phyloP scores from a whole-genome alignment of 129 eudicot genomes.

The Helianthus tuberosus region DNA sequence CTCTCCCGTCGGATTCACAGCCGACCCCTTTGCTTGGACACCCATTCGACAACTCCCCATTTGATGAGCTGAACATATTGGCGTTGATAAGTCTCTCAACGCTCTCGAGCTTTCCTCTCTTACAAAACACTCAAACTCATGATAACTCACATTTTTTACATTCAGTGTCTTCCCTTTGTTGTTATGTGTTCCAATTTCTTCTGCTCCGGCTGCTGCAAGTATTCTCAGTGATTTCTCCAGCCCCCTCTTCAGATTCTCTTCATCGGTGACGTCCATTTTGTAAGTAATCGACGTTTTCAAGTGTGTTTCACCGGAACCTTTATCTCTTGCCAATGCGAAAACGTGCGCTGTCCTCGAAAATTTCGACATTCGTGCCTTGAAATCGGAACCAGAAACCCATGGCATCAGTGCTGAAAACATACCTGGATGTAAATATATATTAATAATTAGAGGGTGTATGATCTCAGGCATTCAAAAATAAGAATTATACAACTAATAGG shows the following conservation, averaged over 20 bases:
- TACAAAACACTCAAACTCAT: conserved; percentile 63
- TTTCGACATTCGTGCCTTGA: conserved; percentile 52
- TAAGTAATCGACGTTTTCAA: conserved; percentile 41
- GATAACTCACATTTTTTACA: conserved; percentile 43
- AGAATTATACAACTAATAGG: no score
- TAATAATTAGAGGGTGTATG: no score
- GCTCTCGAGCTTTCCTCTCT: conserved; percentile 59
- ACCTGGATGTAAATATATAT: conserved; percentile 54
- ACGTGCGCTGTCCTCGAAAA: conserved; percentile 72
- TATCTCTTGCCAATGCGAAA: conserved; percentile 70
- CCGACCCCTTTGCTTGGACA: conserved; percentile 47
- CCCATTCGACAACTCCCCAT: conserved; percentile 93
- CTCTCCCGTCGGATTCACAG: conserved; percentile 63
- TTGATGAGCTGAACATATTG: conserved; percentile 78
- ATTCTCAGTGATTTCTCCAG: conserved; percentile 61
- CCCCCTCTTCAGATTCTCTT: conserved; percentile 50
- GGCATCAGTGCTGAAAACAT: conserved; percentile 74
- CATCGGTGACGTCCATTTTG: conserved; percentile 44
- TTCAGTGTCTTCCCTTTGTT: conserved; percentile 44
- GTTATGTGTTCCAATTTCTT: conserved; percentile 67
- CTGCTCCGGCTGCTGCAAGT: conserved; percentile 77
- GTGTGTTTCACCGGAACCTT: conserved; percentile 46
- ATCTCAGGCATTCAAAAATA: no score
- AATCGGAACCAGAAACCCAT: conserved; percentile 60
- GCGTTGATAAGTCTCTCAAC: conserved; percentile 37